These are phyloP conservation scores for Yamadazyma philogaea DNA, from an alignment of 805 yeast species.

Conservation along the genomic window DNA sequence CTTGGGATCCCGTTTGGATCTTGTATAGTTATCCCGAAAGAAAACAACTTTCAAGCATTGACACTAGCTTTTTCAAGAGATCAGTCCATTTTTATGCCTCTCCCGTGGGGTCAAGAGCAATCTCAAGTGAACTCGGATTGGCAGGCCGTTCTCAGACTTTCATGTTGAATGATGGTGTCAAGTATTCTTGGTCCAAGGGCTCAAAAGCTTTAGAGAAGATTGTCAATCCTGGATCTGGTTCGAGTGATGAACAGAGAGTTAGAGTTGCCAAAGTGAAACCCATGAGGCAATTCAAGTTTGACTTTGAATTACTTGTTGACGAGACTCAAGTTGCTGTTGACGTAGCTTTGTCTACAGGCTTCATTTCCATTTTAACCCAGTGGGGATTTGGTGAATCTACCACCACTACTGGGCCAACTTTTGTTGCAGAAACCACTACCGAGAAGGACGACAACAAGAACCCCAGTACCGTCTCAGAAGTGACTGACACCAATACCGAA, in stretches of 20 bases:
- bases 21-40: slow-evolving; percentile 43
- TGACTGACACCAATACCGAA: not conserved
- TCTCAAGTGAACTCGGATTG: slow-evolving; percentile 28
- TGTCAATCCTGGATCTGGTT: slow-evolving; percentile 50
- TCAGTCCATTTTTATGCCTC: slow-evolving; percentile 50
- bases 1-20: slow-evolving; percentile 52
- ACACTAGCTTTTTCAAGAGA: slow-evolving; percentile 46
- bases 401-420: slow-evolving; percentile 53
- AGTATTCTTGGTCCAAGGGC: slow-evolving; percentile 55
- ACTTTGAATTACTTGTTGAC: slow-evolving; percentile 56
- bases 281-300: slow-evolving; percentile 57
- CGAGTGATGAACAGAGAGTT: slow-evolving; percentile 51
- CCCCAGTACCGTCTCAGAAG: not conserved
- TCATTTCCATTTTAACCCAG: slow-evolving; percentile 61
- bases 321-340: slow-evolving; percentile 46
- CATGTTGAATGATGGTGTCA: slow-evolving; percentile 49
- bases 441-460: not conserved
- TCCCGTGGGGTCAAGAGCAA: slow-evolving; percentile 39
- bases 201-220: slow-evolving; percentile 51
- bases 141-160: slow-evolving; percentile 40
- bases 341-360: slow-evolving; percentile 57
- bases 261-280: slow-evolving; percentile 54
- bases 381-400: slow-evolving; percentile 59
- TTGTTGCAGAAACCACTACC: slow-evolving; percentile 11
- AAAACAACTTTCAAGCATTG: slow-evolving; percentile 48